phyloP scores from a whole-genome alignment of 2,329 filamentous ascomycete species.

The Lomentospora prolificans region DNA sequence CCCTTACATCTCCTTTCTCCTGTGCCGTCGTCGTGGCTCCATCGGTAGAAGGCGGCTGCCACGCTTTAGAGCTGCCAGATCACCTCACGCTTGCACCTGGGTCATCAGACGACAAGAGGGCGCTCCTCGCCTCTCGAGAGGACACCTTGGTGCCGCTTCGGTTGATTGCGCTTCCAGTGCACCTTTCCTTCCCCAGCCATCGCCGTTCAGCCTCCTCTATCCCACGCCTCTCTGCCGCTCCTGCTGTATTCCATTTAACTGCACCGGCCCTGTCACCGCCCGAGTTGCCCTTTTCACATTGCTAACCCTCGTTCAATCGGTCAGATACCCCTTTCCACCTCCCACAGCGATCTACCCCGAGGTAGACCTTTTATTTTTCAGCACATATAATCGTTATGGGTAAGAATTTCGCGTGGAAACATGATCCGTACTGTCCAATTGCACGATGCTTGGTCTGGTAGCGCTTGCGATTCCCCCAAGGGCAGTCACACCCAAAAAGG shows the following conservation, averaged over 20 bases:
- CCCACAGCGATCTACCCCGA: background rate
- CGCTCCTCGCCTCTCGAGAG: too few relatives aligned
- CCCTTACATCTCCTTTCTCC: background rate
- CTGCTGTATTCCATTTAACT: background rate
- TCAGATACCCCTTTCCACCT: background rate
- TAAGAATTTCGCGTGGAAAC: background rate
- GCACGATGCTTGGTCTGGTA: background rate
- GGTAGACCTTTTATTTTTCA: background rate
- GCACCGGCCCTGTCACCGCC: too few relatives aligned
- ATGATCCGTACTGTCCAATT: background rate
- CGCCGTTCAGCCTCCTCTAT: background rate
- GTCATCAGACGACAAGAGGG: background rate
- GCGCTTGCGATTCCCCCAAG: background rate
- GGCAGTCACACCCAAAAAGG: too few relatives aligned
- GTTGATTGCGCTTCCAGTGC: too few relatives aligned
- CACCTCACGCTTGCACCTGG: background rate
- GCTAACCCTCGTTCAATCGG: background rate
- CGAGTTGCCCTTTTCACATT: too few relatives aligned
- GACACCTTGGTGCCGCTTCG: background rate
- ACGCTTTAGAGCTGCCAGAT: background rate
- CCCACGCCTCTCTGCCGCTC: background rate
- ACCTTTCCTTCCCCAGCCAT: background rate
- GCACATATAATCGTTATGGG: constrained; percentile 1
- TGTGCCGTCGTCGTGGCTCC: background rate
- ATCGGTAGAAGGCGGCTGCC: background rate